These are phyloP conservation scores for Dinochytrium kinnereticum DNA, from an alignment of 371 early-diverging fungal species.

Conservation along the genomic window DNA sequence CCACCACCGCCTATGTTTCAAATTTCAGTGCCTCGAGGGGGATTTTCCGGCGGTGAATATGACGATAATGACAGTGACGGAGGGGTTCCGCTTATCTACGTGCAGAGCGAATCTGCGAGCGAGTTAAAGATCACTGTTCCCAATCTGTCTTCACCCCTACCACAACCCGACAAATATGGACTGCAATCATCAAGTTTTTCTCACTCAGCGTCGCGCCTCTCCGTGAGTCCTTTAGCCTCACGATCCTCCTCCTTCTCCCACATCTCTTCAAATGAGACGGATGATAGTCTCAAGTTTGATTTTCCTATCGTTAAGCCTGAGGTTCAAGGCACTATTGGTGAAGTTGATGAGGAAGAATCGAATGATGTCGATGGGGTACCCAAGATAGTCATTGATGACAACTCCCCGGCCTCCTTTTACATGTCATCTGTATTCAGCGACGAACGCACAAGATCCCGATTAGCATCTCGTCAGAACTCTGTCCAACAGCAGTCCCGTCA, in stretches of 20 bases:
- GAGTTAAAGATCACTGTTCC: too few species aligned
- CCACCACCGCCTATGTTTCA: too few species aligned
- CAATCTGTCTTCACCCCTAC: not conserved
- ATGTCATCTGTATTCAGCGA: too few species aligned
- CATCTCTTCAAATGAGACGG: conserved; percentile 9
- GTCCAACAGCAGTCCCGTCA: not conserved
- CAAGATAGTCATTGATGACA: not conserved
- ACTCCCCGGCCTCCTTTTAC: too few species aligned
- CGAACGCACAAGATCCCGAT: too few species aligned
- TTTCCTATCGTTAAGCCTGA: conserved; percentile 1
- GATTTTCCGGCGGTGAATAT: not conserved
- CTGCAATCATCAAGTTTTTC: not conserved
- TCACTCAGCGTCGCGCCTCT: not conserved
- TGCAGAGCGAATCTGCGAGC: not conserved
- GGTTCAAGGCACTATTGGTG: not conserved
- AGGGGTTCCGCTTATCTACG: not conserved
- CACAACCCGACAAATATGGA: not conserved
- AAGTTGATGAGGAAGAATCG: not conserved
- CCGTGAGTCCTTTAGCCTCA: not conserved
- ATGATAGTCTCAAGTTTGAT: conserved; percentile 4
- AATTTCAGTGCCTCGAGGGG: too few species aligned
- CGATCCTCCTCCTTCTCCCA: not conserved
- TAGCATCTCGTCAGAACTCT: too few species aligned
- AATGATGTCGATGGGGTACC: not conserved
- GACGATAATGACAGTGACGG: not conserved